Evolutionary conservation across 352 stramenopile species (phyloP).

Genomic region (Phytopythium sindhum): DNA sequence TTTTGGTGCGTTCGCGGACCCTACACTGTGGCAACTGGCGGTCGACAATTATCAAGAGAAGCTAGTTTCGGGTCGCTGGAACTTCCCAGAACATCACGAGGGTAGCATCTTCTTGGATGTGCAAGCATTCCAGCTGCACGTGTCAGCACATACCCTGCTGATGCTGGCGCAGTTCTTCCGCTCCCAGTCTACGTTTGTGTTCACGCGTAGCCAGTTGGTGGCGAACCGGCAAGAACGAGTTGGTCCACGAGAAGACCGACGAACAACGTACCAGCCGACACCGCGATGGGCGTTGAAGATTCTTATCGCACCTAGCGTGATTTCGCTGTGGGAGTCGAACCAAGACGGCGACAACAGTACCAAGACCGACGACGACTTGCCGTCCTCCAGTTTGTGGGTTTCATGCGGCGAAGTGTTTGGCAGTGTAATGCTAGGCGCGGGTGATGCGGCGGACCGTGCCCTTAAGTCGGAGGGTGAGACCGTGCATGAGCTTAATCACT

Average conservation of each 20-base stretch:
- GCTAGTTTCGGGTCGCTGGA: conserved; percentile 58
- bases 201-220: neutral
- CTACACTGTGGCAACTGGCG: conserved; percentile 62
- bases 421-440: conserved; percentile 36
- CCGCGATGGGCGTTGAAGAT: conserved; percentile 49
- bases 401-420: conserved; percentile 61
- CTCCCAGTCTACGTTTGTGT: conserved; percentile 11
- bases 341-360: neutral
- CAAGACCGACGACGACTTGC: neutral
- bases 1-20: conserved; percentile 62
- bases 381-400: conserved; percentile 39
- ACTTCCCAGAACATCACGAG: conserved; percentile 25
- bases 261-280: conserved; percentile 11
- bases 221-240: neutral
- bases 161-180: conserved; percentile 24
- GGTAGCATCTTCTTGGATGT: conserved; percentile 63
- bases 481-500: conserved; percentile 46
- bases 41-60: conserved; percentile 75
- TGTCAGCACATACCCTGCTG: conserved; percentile 52
- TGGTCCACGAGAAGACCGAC: conserved; percentile 1
- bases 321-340: conserved; percentile 53
- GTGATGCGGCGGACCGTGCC: conserved; percentile 21
- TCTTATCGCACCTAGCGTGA: conserved; percentile 55
- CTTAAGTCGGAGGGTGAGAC: conserved; percentile 11
- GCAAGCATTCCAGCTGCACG: conserved; percentile 63